Evolutionary conservation across 2,329 filamentous ascomycete species (phyloP), one percentile per base, ranked within the genome.

Genomic region (Clarireedia paspali): DNA sequence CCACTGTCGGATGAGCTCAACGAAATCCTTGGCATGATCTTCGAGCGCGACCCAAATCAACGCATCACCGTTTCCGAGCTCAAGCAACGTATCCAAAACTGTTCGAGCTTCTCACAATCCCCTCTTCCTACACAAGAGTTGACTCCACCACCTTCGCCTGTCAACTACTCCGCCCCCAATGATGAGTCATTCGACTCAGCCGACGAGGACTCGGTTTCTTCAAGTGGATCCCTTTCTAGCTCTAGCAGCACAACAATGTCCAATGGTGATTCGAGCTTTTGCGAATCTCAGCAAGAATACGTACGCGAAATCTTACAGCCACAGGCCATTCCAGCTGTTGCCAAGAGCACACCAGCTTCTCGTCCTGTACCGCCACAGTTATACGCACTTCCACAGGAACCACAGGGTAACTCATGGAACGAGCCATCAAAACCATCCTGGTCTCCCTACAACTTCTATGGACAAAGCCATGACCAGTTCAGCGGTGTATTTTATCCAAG

Each of bases 1-100:
- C 92, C 94, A 23, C 75, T 99, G 67, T 91, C 94, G 55, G 80
- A 89, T 69, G 91, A 96, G 69, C 79, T 97, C 70, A 91, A 96
- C 75, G 78, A 82, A 69, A 95, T 99, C 62, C 75, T 99, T 66
- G 85, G 84, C 63, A 83, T 87, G 67, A 88, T 97, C 66, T 99
- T 99, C 72, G 86, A 92, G 68, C 83, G 84, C 71, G 85, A 94
- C 72, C 91, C 94, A 56, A 80, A 84, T 66, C 83, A 89, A 70
- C 81, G 94, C 71, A 91, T 95, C 68, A 86, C 85, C 56, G 80
- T 99, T 61, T 74, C 83, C 55, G 88, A 96, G 73, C 80, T 99
- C 55, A 84, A 87, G 67, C 78, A 82, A 63, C 77, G 87, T 69
- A 94, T 97, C 69, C 70, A 87, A 66, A 79, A 83, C 60, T 96